Base-by-base conservation (phyloP, 208 protist species). In the Vickermania ingenoplastis region DNA sequence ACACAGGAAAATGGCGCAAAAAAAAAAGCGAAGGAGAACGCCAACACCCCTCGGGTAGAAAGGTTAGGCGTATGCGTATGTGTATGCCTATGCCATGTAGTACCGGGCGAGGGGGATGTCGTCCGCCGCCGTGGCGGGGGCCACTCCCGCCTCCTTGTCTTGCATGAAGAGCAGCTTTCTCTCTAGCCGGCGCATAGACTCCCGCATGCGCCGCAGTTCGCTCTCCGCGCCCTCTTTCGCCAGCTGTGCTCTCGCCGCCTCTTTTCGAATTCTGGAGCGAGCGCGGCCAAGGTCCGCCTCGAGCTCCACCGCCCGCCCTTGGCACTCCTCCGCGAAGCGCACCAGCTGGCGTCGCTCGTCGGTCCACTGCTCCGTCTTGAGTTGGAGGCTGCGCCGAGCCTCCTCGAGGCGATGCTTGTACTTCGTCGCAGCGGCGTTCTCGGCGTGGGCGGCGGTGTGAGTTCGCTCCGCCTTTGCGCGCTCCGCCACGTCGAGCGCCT, bases 151-250 rank as follows among this genome's bases (percentile, higher is more conserved):
- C 31, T 69, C 70, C 2, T 71, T 62, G 13, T 59, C 61, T 2
- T 72, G 56, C 11, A 75, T 67, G 67, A 78, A 89, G 60, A 82
- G 89, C 57, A 89, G 70, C 21, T 69, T 62, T 58, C 84, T 86
- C 69, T 92, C 79, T 75, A 92, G 78, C 30, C 75, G 67, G 49
- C 82, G 81, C 53, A 92, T 56, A 5, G 76, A 71, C 61, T 89
- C 77, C 41, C 79, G 79, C 86, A 92, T 89, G 29, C 86, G 53
- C 54, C 80, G 74, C 41, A 89, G 68, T 59, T 92, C 81, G 31
- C 75, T 92, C 41, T 72, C 69, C 21, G 89, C 77, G n/a, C 86
- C 86, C 0, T 75, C 60, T 69, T 76, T 66, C 70, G 83, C 86
- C 13, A 92, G 62, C 48, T 57, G 61, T 41, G 82, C 73, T 1